Evolutionary conservation across 176 grass and related monocot species (phyloP).

Genomic region (Avena atlantica): DNA sequence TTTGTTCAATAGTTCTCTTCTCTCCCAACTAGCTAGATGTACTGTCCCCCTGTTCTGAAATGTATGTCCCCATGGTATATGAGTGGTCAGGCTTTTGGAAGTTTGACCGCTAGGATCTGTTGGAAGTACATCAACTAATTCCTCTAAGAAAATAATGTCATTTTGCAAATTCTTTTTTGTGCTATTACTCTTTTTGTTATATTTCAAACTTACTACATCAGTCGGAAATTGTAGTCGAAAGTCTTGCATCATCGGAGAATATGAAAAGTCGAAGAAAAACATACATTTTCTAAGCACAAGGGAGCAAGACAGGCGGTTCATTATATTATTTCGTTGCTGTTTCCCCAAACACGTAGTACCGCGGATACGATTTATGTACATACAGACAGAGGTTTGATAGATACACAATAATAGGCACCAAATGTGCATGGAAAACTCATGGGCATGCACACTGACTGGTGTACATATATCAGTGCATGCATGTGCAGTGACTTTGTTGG

Average conservation of each 20-base stretch:
- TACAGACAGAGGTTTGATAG: background rate
- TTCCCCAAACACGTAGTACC: background rate
- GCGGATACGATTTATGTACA: background rate
- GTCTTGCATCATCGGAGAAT: background rate
- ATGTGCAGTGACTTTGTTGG: constrained; percentile 12
- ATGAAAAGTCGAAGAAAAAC: background rate
- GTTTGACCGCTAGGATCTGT: background rate
- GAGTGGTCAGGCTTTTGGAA: constrained; percentile 15
- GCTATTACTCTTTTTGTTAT: background rate
- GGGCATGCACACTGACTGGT: background rate
- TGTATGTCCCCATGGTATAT: background rate
- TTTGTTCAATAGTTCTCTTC: background rate
- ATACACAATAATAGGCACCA: background rate
- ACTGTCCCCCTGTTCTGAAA: background rate
- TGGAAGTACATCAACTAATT: background rate
- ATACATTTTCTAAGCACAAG: background rate
- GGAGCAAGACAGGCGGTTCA: background rate
- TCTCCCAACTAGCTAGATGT: constrained; percentile 11
- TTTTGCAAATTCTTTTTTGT: background rate
- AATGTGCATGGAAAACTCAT: background rate
- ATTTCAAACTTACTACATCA: background rate
- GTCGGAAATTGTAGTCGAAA: background rate
- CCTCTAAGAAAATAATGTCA: background rate
- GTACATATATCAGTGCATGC: background rate
- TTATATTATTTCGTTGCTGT: background rate